These are phyloP conservation scores for Chrysopogon serrulatus DNA, from an alignment of 176 grass and related monocot genomes.

Conservation along the genomic window DNA sequence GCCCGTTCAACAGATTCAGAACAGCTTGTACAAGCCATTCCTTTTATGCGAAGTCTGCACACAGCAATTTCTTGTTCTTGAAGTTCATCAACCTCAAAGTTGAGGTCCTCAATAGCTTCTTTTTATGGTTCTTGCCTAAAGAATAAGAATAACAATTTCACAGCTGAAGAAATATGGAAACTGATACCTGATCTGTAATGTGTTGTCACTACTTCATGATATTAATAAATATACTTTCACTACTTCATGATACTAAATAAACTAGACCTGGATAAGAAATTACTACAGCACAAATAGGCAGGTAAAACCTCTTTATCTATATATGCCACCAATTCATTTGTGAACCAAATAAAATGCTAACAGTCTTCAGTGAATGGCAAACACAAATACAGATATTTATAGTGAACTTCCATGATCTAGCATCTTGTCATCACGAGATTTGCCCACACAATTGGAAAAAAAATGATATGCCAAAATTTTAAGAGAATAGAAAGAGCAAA, in stretches of 20 bases:
- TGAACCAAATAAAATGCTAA: not conserved
- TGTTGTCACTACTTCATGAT: not conserved
- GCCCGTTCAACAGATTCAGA: conserved; percentile 88
- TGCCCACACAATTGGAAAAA: not conserved
- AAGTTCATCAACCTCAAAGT: conserved; percentile 68
- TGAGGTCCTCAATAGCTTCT: conserved; percentile 72
- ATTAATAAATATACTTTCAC: too few species aligned
- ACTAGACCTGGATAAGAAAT: not conserved
- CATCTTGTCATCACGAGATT: not conserved
- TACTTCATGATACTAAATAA: too few species aligned
- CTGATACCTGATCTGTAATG: not conserved
- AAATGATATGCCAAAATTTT: not conserved
- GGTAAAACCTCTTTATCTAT: not conserved
- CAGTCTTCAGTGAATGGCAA: not conserved
- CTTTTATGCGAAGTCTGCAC: conserved; percentile 92
- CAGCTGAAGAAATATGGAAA: conserved; percentile 5
- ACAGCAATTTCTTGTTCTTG: conserved; percentile 82
- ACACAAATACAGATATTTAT: not conserved
- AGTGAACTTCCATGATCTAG: not conserved
- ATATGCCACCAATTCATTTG: not conserved
- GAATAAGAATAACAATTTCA: conserved; percentile 12
- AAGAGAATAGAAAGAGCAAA: not conserved
- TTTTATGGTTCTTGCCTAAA: conserved; percentile 70
- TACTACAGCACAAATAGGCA: conserved; percentile 2
- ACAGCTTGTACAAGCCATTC: conserved; percentile 98